These are phyloP conservation scores for Codiaeum variegatum DNA, from an alignment of 441 rosid genomes.

Conservation along the genomic window DNA sequence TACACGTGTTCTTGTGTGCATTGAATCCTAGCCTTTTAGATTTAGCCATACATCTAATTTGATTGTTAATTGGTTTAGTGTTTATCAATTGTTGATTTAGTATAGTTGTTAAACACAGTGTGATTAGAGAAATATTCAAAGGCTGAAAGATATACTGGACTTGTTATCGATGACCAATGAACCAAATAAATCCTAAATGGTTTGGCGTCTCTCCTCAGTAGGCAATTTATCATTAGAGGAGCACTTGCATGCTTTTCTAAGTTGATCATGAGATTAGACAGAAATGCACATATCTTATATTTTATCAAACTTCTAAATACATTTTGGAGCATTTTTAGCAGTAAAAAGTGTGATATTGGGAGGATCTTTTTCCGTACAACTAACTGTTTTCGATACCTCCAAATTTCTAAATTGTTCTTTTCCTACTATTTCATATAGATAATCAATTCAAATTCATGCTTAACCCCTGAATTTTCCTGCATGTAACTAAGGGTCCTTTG, in stretches of 20 bases:
- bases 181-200: background rate
- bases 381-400: background rate
- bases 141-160: too few relatives aligned
- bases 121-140: too few relatives aligned
- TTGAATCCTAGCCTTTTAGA: background rate
- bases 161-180: too few relatives aligned
- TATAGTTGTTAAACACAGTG: too few relatives aligned
- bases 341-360: conserved; percentile 8
- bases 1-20: conserved; percentile 8
- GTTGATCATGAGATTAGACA: conserved; percentile 30
- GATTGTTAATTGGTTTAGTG: too few relatives aligned
- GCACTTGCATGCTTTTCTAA: conserved; percentile 11
- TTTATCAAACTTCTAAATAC: background rate
- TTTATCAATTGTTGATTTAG: too few relatives aligned
- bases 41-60: background rate
- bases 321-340: background rate
- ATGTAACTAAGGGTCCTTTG: background rate
- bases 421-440: background rate
- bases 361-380: conserved; percentile 14
- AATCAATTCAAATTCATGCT: background rate
- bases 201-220: background rate
- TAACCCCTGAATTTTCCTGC: background rate
- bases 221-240: conserved; percentile 6
- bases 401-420: background rate
- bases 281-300: background rate